Evolutionary conservation across 768 basidiomycete species (phyloP), one percentile per base, ranked within the genome.

Genomic region (Phaeolepiota aurea): DNA sequence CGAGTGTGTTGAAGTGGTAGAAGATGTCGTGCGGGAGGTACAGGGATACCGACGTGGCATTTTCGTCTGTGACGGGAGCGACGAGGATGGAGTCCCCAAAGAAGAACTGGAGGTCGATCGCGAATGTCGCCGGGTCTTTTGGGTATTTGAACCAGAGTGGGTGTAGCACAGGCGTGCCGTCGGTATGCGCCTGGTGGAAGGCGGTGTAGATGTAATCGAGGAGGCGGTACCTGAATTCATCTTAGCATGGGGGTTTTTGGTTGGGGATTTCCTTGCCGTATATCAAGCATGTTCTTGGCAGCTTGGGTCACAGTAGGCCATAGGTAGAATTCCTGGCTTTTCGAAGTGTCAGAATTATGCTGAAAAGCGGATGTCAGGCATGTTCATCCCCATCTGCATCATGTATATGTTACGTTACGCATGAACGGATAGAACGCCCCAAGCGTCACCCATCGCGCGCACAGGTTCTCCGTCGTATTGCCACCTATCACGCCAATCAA

Each of bases 351-450:
- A 1, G 45, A 45, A 42, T 82, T 80, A 50, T 82, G 78, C 76
- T 79, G 36, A 10, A 44, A n/a, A n/a, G n/a, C n/a, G n/a, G n/a
- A n/a, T n/a, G n/a, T n/a, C n/a, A n/a, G n/a, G n/a, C n/a, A n/a
- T n/a, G n/a, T n/a, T n/a, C n/a, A n/a, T n/a, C n/a, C n/a, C n/a
- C n/a, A n/a, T n/a, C n/a, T n/a, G n/a, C n/a, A n/a, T n/a, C n/a
- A n/a, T n/a, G n/a, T n/a, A n/a, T n/a, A n/a, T n/a, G n/a, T 56
- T 42, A 80, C 79, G 52, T 87, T 83, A 5, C 86, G 66, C 77
- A 79, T 84, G 66, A 87, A 87, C 0, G 85, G 83, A 55, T 79
- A 77, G 59, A 87, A 87, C 0, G 80, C 84, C 1, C 82, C 81
- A 2, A 87, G 64, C 65, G 70, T 81, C 11, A 79, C 83, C 85